phyloP scores from a whole-genome alignment of 2,329 filamentous ascomycete genomes.

The Emericellopsis atlantica region DNA sequence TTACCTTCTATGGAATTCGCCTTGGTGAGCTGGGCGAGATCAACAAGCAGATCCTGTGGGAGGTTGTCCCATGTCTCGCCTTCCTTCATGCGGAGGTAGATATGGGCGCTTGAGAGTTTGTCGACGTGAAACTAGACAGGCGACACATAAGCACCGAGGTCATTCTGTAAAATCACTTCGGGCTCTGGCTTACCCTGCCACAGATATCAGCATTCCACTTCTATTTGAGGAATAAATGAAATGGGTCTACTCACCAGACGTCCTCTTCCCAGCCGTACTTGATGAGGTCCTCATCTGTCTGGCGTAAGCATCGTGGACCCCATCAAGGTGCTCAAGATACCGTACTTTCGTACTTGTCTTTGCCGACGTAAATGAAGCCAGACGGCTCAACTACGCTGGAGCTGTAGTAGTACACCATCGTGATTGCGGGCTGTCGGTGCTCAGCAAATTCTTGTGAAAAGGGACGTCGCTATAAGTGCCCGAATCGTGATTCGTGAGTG shows the following conservation, averaged over 20 bases:
- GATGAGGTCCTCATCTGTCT: slow-evolving; percentile 85
- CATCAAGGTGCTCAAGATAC: slow-evolving; percentile 5
- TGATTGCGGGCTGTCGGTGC: slow-evolving; percentile 2
- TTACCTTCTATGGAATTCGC: slow-evolving; percentile 94
- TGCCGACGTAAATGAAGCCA: slow-evolving; percentile 90
- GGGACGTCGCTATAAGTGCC: too few species aligned
- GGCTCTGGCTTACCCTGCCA: neutral
- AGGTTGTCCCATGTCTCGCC: slow-evolving; percentile 77
- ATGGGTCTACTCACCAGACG: slow-evolving; percentile 57
- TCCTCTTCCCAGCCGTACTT: slow-evolving; percentile 91
- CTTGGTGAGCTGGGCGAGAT: slow-evolving; percentile 96
- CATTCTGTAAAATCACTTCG: too few species aligned
- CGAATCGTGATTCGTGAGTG: too few species aligned
- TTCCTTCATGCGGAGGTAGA: slow-evolving; percentile 77
- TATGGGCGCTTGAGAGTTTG: slow-evolving; percentile 91
- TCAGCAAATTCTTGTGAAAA: too few species aligned
- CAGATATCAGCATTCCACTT: neutral
- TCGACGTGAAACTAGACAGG: slow-evolving; percentile 76
- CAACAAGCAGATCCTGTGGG: slow-evolving; percentile 58
- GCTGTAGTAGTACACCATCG: slow-evolving; percentile 93
- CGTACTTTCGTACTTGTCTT: slow-evolving; percentile 98
- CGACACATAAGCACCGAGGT: neutral
- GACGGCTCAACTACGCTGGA: slow-evolving; percentile 72
- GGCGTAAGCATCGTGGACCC: neutral
- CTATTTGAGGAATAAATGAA: slow-evolving; percentile 12